A percentile compares a stretch with the other conserved stretches of the same genome.
phyloP scores from a whole-genome alignment of 768 basidiomycete genomes.

The Podaxis mareebaensis region DNA sequence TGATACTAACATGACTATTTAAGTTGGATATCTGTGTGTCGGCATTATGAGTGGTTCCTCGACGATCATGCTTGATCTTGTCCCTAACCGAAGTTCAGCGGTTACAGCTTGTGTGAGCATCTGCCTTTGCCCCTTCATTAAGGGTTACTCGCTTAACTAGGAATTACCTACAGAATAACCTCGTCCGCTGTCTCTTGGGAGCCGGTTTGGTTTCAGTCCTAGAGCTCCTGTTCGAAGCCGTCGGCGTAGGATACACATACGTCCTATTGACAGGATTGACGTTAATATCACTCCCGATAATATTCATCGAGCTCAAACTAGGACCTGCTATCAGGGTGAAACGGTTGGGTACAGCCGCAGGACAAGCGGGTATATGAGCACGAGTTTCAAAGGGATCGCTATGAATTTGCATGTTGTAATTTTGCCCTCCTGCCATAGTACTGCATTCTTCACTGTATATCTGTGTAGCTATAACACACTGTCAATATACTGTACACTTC shows the following conservation, averaged over 20 bases:
- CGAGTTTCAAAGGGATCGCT: no score
- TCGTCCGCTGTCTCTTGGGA: constrained; percentile 64
- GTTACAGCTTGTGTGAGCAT: constrained; percentile 68
- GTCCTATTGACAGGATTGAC: constrained; percentile 56
- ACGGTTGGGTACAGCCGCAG: not conserved
- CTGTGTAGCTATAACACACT: not conserved
- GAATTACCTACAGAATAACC: constrained; percentile 54
- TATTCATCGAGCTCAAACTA: constrained; percentile 49
- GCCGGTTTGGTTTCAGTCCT: constrained; percentile 67
- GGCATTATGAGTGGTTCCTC: constrained; percentile 56
- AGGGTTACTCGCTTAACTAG: not conserved
- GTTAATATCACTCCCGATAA: constrained; percentile 45
- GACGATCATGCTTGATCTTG: constrained; percentile 66
- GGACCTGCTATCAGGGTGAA: constrained; percentile 47
- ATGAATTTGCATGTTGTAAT: no score
- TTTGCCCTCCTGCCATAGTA: no score
- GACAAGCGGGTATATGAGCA: no score
- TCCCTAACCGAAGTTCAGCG: constrained; percentile 62
- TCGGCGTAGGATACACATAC: constrained; percentile 74
- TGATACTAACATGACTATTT: not conserved
- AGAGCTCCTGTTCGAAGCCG: constrained; percentile 53
- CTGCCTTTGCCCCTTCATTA: not conserved
- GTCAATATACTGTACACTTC: not conserved
- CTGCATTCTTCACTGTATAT: not conserved
- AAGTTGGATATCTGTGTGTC: constrained; percentile 53